These are phyloP conservation scores for Chrysoporthe cubensis DNA, from an alignment of 2,329 filamentous ascomycete genomes.

Conservation along the genomic window DNA sequence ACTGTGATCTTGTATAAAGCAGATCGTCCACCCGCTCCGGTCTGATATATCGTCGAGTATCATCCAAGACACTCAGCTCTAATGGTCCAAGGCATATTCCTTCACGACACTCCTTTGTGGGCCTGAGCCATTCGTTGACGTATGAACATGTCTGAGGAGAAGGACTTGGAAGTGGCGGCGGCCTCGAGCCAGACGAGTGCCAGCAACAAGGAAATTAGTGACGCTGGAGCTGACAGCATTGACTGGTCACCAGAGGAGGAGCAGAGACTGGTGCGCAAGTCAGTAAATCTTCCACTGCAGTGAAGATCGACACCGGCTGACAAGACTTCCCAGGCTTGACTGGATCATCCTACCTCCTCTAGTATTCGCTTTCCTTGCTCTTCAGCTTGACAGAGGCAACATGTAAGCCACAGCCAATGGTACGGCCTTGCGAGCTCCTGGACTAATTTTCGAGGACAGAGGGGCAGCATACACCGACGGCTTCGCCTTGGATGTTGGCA, in stretches of 20 bases:
- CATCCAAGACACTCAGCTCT: not conserved
- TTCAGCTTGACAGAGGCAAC: slow-evolving; percentile 29
- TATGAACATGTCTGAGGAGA: slow-evolving; percentile 6
- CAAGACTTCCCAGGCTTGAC: slow-evolving; percentile 17
- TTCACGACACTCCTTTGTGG: not conserved
- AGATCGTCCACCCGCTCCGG: not conserved
- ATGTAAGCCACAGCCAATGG: slow-evolving; percentile 13
- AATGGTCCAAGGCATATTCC: not conserved
- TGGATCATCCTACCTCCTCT: slow-evolving; percentile 27
- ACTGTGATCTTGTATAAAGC: not conserved
- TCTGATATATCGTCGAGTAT: not conserved
- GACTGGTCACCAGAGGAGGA: slow-evolving; percentile 27
- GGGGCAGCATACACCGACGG: slow-evolving; percentile 57
- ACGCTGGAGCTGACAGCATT: not conserved
- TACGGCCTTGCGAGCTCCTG: not conserved
- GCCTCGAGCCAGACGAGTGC: slow-evolving; percentile 16
- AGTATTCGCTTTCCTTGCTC: slow-evolving; percentile 26
- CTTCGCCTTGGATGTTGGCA: slow-evolving; percentile 50
- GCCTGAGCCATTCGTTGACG: not conserved
- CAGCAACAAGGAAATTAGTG: slow-evolving; percentile 15
- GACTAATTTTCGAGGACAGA: not conserved
- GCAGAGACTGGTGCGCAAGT: slow-evolving; percentile 22
- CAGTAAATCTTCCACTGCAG: not conserved
- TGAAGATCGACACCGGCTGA: not conserved
- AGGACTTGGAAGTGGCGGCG: slow-evolving; percentile 16